phyloP scores from a whole-genome alignment of 2,329 filamentous ascomycete species.

The Xylaria multiplex region DNA sequence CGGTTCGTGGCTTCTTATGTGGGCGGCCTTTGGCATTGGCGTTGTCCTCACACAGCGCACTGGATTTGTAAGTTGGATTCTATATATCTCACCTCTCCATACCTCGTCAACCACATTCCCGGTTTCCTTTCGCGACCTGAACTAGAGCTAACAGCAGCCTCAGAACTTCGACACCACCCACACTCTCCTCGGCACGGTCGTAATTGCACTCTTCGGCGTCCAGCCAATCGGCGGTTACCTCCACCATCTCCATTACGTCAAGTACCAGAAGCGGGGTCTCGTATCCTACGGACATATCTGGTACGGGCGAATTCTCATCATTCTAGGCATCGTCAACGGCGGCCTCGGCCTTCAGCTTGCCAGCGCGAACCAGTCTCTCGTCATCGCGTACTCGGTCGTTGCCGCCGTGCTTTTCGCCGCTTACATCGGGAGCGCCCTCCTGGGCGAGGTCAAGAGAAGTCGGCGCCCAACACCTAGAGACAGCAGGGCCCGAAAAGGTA shows the following conservation, averaged over 20 bases:
- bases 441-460: constrained; percentile 34
- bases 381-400: constrained; percentile 67
- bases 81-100: background rate
- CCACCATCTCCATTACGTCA: constrained; percentile 66
- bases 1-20: constrained; percentile 65
- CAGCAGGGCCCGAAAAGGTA: constrained; percentile 10
- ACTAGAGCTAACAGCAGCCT: constrained; percentile 2
- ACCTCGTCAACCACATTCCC: background rate
- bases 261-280: constrained; percentile 58
- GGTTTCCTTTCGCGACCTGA: background rate
- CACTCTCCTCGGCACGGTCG: constrained; percentile 65
- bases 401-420: constrained; percentile 59
- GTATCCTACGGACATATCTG: constrained; percentile 70
- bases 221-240: constrained; percentile 68
- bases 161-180: constrained; percentile 65
- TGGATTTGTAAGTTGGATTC: constrained; percentile 42
- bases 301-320: constrained; percentile 68
- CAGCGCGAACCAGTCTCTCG: constrained; percentile 51
- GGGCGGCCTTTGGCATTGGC: constrained; percentile 66
- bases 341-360: constrained; percentile 68
- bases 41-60: constrained; percentile 55
- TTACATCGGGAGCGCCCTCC: constrained; percentile 51
- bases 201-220: constrained; percentile 63
- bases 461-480: background rate
- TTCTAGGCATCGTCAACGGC: constrained; percentile 70